Evolutionary conservation across 139 green algal genomes (phyloP), one percentile per base, ranked within the genome.

Genomic region (Axilococcus clingmanii): DNA sequence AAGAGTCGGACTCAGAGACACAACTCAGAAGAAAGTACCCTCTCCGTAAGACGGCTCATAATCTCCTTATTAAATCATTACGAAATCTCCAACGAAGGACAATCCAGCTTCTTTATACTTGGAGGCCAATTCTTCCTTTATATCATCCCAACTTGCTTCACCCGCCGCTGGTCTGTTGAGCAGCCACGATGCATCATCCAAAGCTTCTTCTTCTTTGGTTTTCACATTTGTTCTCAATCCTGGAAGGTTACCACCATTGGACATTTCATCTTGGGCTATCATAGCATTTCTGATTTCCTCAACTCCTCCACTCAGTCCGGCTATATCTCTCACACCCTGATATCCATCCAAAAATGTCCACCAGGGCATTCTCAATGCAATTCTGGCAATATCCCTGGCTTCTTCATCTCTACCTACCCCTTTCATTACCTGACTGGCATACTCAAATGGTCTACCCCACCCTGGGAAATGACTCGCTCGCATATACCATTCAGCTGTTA

Each of bases 401-500:
- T 89, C 81, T 51, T 87, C 78, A 12, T 32, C 15, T 4, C 78
- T 66, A 27, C 59, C 65, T 16, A 76, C 29, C 7, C 47, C 14
- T 12, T 28, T 40, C 40, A 77, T 77, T 19, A 92, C 72, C 43
- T 78, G 60, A 11, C 60, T 57, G 2, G 65, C 78, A 54, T 78
- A 86, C 57, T 92, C 80, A 50, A 80, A 89, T 0, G 83, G 83
- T 16, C 81, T 61, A 0, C 55, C 83, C 80, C 80, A 92, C 5
- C 77, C 77, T 0, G 66, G 63, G 55, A 91, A 87, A 52, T 83
- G 65, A 20, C 63, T 58, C 44, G 66, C 72, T 17, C 80, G 70
- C 80, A 88, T 92, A 74, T 92, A 92, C 79, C 80, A 92, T 47
- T 92, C 83, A 3, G 55, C 65, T 7, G 82, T 77, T 28, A 87